These are phyloP conservation scores for Colletotrichum sp. DNA, from an alignment of 2,329 filamentous ascomycete species.

Conservation along the genomic window DNA sequence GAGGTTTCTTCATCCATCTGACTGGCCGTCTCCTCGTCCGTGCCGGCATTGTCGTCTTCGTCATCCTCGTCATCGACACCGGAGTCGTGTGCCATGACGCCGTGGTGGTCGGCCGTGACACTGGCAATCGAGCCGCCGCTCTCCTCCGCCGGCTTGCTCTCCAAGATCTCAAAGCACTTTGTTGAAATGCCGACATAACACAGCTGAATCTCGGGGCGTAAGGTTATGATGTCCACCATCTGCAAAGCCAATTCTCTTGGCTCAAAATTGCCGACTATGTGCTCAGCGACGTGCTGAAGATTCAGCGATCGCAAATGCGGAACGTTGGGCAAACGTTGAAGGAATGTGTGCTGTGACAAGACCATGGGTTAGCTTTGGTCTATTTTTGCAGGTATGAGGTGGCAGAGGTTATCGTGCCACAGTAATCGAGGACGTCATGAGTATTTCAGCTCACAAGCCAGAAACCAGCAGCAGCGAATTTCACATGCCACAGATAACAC, in stretches of 20 bases:
- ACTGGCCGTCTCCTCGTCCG: slow-evolving; percentile 34
- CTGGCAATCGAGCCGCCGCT: slow-evolving; percentile 24
- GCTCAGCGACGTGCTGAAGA: slow-evolving; percentile 70
- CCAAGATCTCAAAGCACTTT: slow-evolving; percentile 84
- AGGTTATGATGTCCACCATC: slow-evolving; percentile 77
- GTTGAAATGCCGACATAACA: slow-evolving; percentile 78
- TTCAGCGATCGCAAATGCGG: slow-evolving; percentile 74
- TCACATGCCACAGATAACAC: slow-evolving; percentile 2
- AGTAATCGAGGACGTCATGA: neutral
- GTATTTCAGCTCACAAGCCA: neutral
- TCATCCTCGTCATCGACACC: slow-evolving; percentile 36
- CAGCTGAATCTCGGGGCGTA: slow-evolving; percentile 77
- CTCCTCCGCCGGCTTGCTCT: slow-evolving; percentile 58
- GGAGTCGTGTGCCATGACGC: slow-evolving; percentile 21
- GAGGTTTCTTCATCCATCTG: slow-evolving; percentile 34
- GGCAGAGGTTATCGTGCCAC: neutral
- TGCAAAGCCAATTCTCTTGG: slow-evolving; percentile 76
- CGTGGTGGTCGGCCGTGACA: slow-evolving; percentile 21
- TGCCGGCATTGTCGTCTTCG: slow-evolving; percentile 40
- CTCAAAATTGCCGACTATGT: slow-evolving; percentile 59
- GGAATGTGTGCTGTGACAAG: slow-evolving; percentile 70
- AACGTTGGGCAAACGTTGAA: slow-evolving; percentile 75
- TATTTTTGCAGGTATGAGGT: neutral
- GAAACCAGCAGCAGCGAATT: neutral
- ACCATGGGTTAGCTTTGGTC: slow-evolving; percentile 18